Percentiles rank a stretch among this genome's conserved stretches.
Evolutionary conservation across 148 eudicot genomes (phyloP).

Genomic region (Simmondsia chinensis): DNA sequence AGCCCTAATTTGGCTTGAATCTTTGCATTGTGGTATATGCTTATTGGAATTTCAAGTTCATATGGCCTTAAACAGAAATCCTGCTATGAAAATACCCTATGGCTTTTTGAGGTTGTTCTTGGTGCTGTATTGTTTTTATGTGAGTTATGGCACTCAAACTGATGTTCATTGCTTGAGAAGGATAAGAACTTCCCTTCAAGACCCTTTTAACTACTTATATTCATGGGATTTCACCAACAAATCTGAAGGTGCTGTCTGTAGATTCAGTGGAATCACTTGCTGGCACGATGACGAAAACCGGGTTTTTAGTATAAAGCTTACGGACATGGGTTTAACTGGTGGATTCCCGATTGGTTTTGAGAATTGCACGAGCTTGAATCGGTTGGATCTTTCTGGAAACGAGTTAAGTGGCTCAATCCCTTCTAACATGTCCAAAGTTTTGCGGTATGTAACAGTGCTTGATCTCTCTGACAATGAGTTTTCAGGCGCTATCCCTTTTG

Average conservation of each 20-base stretch:
- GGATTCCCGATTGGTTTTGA: conserved; percentile 35
- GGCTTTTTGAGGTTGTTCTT: conserved; percentile 12
- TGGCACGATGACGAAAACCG: conserved; percentile 40
- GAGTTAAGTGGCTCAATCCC: conserved; percentile 36
- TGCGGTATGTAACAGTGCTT: conserved; percentile 22
- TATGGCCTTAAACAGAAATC: conserved; percentile 14
- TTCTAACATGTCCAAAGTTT: conserved; percentile 13
- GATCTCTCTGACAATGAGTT: conserved; percentile 49
- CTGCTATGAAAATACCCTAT: conserved; percentile 2
- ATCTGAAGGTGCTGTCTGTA: conserved; percentile 41
- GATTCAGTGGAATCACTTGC: conserved; percentile 44
- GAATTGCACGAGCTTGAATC: conserved; percentile 27
- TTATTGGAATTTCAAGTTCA: conserved; percentile 2
- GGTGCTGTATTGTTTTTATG: conserved; percentile 11
- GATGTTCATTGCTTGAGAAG: conserved; percentile 24
- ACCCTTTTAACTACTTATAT: conserved; percentile 21
- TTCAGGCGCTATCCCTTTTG: conserved; percentile 32
- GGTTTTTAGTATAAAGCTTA: conserved; percentile 35
- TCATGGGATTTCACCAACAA: conserved; percentile 37
- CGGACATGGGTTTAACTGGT: conserved; percentile 42
- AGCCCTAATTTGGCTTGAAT: not conserved
- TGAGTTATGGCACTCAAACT: conserved; percentile 22
- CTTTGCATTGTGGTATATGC: conserved; percentile 2
- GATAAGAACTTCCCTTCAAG: conserved; percentile 14
- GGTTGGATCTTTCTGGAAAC: conserved; percentile 42